Evolutionary conservation across 352 stramenopile genomes (phyloP).

Genomic region (Phytopythium delawarense): DNA sequence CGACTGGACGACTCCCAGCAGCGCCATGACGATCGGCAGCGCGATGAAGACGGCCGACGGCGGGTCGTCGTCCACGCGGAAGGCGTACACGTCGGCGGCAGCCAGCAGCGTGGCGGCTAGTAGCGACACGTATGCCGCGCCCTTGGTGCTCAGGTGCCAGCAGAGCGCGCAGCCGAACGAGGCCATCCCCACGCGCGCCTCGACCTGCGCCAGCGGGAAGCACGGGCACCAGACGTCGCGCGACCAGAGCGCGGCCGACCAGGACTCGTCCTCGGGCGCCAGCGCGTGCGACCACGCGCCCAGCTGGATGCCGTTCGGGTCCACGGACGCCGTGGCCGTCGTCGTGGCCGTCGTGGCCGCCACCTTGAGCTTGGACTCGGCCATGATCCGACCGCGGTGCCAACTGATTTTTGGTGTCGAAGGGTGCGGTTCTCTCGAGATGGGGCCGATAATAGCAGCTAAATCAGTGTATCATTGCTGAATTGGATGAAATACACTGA

Average conservation of each 20-base stretch:
- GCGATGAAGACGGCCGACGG: slow-evolving; percentile 12
- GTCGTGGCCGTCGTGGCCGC: slow-evolving; percentile 4
- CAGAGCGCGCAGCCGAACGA: slow-evolving; percentile 20
- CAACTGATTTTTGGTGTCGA: too few species aligned
- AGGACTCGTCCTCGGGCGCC: slow-evolving; percentile 20
- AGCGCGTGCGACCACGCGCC: slow-evolving; percentile 27
- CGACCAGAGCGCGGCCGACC: slow-evolving; percentile 17
- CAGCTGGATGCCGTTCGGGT: slow-evolving; percentile 21
- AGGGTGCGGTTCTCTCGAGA: too few species aligned
- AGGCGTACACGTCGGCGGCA: slow-evolving; percentile 18
- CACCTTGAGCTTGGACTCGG: background rate
- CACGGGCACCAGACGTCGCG: slow-evolving; percentile 26
- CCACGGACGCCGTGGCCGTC: slow-evolving; percentile 10
- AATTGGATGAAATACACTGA: too few species aligned
- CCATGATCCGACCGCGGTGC: background rate
- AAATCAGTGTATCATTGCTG: too few species aligned
- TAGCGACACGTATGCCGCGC: slow-evolving; percentile 8
- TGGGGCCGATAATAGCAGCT: too few species aligned
- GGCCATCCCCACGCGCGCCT: slow-evolving; percentile 19
- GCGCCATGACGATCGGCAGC: slow-evolving; percentile 9
- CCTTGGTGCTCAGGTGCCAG: slow-evolving; percentile 16
- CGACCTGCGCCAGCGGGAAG: slow-evolving; percentile 26
- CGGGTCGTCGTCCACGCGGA: slow-evolving; percentile 12
- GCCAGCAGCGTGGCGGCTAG: slow-evolving; percentile 16
- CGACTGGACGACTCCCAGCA: slow-evolving; percentile 12